Percentiles rank a stretch among this genome's conserved stretches.
Evolutionary conservation across 805 yeast genomes (phyloP).

Genomic region (Wilhelminamyces savonicus): DNA sequence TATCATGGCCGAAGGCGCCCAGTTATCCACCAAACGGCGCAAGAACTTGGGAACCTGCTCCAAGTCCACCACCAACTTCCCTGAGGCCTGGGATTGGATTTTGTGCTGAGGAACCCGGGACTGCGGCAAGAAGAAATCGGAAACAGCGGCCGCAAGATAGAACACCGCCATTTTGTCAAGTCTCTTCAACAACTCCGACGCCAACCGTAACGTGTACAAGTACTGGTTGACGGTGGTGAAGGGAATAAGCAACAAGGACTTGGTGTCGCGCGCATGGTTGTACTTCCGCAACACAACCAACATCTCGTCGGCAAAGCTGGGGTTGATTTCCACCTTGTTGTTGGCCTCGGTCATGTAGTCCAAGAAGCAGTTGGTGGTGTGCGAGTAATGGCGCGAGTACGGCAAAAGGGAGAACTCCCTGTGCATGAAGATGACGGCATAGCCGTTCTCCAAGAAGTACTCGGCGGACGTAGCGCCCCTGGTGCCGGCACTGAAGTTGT

Average conservation of each 20-base stretch:
- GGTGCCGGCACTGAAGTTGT: slow-evolving; percentile 95
- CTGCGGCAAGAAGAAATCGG: slow-evolving; percentile 89
- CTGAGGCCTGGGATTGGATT: slow-evolving; percentile 78
- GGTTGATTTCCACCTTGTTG: slow-evolving; percentile 56
- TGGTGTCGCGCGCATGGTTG: slow-evolving; percentile 41
- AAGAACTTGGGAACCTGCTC: slow-evolving; percentile 97
- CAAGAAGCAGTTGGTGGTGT: slow-evolving; percentile 76
- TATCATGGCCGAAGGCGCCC: slow-evolving; percentile 96
- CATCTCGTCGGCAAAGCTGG: slow-evolving; percentile 57
- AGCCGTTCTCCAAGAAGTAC: slow-evolving; percentile 75
- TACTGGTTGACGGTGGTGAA: slow-evolving; percentile 95
- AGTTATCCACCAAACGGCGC: slow-evolving; percentile 76
- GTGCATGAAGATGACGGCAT: slow-evolving; percentile 89
- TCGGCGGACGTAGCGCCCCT: slow-evolving; percentile 97
- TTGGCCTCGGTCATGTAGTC: slow-evolving; percentile 66
- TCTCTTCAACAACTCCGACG: slow-evolving; percentile 54
- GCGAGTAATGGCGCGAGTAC: slow-evolving; percentile 83
- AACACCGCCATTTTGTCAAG: slow-evolving; percentile 60
- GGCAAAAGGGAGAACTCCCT: slow-evolving; percentile 90
- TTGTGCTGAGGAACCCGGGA: slow-evolving; percentile 88
- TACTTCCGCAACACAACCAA: slow-evolving; percentile 52
- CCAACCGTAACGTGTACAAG: slow-evolving; percentile 68
- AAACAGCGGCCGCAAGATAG: slow-evolving; percentile 95
- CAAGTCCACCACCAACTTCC: slow-evolving; percentile 74
- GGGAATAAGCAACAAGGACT: slow-evolving; percentile 64